Evolutionary conservation across 225 moss, liverwort and hornwort genomes (phyloP).

Genomic region (Rhytidiadelphus loreus): DNA sequence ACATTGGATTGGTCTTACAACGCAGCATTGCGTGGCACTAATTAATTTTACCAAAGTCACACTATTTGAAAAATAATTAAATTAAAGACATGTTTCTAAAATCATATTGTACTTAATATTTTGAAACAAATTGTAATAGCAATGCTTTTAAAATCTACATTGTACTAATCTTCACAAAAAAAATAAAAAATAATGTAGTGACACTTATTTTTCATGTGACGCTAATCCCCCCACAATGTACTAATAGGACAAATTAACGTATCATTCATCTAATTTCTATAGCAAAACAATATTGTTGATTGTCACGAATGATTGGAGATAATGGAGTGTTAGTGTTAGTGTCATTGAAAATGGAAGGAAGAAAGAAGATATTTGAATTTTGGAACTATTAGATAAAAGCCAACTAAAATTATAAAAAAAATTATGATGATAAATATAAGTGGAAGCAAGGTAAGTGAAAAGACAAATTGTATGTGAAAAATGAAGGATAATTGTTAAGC

Average conservation of each 20-base stretch:
- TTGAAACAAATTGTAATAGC: not conserved
- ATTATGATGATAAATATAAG: not conserved
- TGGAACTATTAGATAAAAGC: not conserved
- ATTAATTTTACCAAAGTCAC: not conserved
- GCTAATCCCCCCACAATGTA: rapidly evolving
- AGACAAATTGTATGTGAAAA: not conserved
- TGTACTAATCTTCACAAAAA: not conserved
- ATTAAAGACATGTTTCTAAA: not conserved
- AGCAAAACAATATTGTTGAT: not conserved
- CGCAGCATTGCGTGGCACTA: no score
- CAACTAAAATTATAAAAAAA: not conserved
- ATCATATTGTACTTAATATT: not conserved
- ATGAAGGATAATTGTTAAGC: not conserved
- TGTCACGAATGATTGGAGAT: rapidly evolving
- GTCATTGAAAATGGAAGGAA: not conserved
- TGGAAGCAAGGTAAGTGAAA: not conserved
- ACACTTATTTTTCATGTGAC: no score
- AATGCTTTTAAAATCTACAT: not conserved
- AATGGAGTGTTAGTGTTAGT: not conserved
- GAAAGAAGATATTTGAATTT: not conserved
- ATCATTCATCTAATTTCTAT: not conserved
- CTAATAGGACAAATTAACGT: not conserved
- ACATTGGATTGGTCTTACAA: not conserved
- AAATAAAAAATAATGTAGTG: not conserved
- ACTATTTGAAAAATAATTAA: not conserved